Base-by-base conservation (phyloP, 1,284 basidiomycete species). In the Tetrapyrgos nigripes region DNA sequence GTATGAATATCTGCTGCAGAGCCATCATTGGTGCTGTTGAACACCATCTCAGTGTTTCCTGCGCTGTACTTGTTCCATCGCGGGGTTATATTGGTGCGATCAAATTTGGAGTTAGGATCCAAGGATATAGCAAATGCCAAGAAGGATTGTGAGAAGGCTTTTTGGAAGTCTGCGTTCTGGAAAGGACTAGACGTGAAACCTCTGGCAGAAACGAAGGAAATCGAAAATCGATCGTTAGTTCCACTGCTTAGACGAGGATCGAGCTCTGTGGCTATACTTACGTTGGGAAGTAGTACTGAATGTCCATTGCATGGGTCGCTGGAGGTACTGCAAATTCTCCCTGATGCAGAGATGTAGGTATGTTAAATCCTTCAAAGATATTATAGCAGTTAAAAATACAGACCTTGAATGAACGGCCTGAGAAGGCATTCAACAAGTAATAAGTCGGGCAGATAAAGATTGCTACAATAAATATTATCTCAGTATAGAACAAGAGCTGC, bases 311-410 rank as follows among this genome's bases (percentile, higher is more conserved):
- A 53, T 69, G 66, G 9, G 17, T 21, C 2, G 55, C 68, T 29
- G 65, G 68, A 26, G 66, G 66, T 21, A 69, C 57, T n/a, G 68
- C 68, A 45, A 68, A 67, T 50, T 62, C 49, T 9, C 66, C 68
- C 66, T 69, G 40, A 31, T 11, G n/a, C 29, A 3, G 26, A 26
- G 26, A 52, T n/a, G n/a, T n/a, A n/a, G 28, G 35, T 10, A 26
- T 19, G 43, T 10, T 24, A 26, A 47, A 14, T 33, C 31, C 14
- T 33, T 27, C 23, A 52, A n/a, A 28, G 11, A 9, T 6, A 35
- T 11, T 33, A n/a, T 27, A 26, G 9, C 17, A 37, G 10, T 4
- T 17, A 28, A 50, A 26, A 33, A 31, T 26, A 50, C 28, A n/a
- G 8, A 60, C 59, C 59, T 60, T 60, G 46, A 57, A 60, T 3